Evolutionary conservation across 768 basidiomycete genomes (phyloP), one percentile per base, ranked within the genome.

Genomic region (Saitozyma sp.): DNA sequence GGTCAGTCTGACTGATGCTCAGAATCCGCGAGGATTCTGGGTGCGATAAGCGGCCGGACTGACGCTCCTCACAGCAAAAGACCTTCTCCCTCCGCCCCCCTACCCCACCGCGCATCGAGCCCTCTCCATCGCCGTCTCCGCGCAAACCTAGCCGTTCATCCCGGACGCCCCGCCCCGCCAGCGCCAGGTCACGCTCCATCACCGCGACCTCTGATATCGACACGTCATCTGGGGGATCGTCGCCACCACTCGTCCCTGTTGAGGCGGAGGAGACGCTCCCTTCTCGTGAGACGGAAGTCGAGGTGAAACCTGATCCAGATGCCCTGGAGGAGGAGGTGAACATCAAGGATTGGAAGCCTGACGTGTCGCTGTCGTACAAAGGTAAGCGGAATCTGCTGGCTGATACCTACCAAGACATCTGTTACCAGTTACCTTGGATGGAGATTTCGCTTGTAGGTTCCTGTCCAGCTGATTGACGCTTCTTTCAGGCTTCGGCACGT

Each of bases 1-100:
- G 84, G 92, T 89, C 54, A n/a, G 80, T 65, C 17, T 39, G 14
- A 11, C 40, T 52, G 29, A 29, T 2, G 29, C 29, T 29, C 29
- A 29, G 29, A 29, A 29, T 29, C 29, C 29, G 29, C 29, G 29
- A 29, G 29, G 29, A 29, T 29, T 29, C 29, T 5, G 1, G 45
- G 45, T 46, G 13, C 45, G n/a, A 6, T 46, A 17, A 13, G n/a
- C 45, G 45, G 5, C 3, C 45, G 45, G 45, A 11, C 13, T 46
- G n/a, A 46, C n/a, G 45, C 45, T 46, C 45, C 16, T 14, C 17
- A 16, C 46, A 70, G 71, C 53, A 74, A 50, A 76, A 76, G 54
- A 54, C 64, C 14, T 73, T 58, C 56, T 69, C 67, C 3, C 64
- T 75, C 5, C 67, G 74, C 29, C 66, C 71, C 0, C 67, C 71